These are phyloP conservation scores for Tulasnella sp. DNA, from an alignment of 768 basidiomycete species.

Conservation along the genomic window DNA sequence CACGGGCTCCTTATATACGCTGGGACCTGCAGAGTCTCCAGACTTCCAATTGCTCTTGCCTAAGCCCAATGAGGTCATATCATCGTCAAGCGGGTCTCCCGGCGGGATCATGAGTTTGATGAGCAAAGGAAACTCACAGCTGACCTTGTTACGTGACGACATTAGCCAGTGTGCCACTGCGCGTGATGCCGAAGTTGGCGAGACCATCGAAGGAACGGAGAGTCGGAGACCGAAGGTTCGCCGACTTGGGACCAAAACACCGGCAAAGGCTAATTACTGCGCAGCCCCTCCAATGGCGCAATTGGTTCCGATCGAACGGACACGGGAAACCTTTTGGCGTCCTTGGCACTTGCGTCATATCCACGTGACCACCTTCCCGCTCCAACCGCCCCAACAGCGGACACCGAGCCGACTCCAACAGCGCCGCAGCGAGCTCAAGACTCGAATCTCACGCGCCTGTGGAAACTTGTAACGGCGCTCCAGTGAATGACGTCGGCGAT, in stretches of 20 bases:
- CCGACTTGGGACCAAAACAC: background rate
- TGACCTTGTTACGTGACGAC: background rate
- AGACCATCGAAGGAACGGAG: background rate
- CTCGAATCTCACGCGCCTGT: background rate
- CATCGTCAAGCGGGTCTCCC: background rate
- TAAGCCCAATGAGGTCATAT: background rate
- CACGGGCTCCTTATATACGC: background rate
- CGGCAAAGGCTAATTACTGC: background rate
- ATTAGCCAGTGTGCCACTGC: background rate
- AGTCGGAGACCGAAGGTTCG: background rate
- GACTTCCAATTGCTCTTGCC: background rate
- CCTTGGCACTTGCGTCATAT: background rate
- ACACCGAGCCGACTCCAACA: background rate
- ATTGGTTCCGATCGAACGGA: too few species aligned
- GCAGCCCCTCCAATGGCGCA: too few species aligned
- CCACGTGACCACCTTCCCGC: background rate
- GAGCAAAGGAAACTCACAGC: background rate
- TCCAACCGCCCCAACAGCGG: background rate
- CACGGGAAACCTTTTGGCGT: too few species aligned
- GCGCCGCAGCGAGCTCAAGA: background rate
- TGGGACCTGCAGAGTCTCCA: background rate
- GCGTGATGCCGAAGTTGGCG: background rate
- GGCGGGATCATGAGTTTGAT: background rate
- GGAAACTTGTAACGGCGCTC: conserved; percentile 1
- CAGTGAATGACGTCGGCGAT: background rate